Percentiles rank a stretch among this genome's conserved stretches.
phyloP scores from a whole-genome alignment of 768 basidiomycete species.

The Daedaleopsis nitida region DNA sequence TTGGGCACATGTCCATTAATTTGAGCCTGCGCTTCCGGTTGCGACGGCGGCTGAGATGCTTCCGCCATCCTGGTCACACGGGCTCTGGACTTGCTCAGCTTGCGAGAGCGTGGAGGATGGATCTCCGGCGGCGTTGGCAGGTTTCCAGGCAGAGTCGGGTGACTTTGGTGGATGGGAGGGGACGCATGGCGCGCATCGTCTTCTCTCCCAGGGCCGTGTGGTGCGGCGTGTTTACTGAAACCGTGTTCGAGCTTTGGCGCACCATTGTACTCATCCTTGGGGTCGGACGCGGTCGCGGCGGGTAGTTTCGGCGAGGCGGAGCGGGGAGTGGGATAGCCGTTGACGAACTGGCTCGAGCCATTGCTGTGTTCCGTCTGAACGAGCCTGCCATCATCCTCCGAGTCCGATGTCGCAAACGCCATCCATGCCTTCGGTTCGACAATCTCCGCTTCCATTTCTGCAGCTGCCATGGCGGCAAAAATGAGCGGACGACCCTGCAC shows the following conservation, averaged over 20 bases:
- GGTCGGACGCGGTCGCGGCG: background rate
- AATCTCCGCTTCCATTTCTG: constrained; percentile 18
- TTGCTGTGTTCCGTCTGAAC: constrained; percentile 8
- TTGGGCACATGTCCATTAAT: background rate
- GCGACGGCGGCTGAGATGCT: background rate
- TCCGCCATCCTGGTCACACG: constrained; percentile 12
- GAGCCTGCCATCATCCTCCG: background rate
- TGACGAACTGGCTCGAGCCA: constrained; percentile 18
- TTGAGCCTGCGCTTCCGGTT: background rate
- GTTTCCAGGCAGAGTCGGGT: background rate
- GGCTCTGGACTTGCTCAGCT: constrained; percentile 25
- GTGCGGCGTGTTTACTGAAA: background rate
- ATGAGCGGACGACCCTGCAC: constrained; percentile 59
- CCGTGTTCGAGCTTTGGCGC: background rate
- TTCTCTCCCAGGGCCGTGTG: background rate
- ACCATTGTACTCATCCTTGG: background rate
- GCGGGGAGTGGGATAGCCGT: constrained; percentile 25
- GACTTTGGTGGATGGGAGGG: constrained; percentile 5
- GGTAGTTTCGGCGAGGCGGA: constrained; percentile 21
- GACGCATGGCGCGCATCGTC: constrained; percentile 2
- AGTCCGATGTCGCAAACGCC: constrained; percentile 13
- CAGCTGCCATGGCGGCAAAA: constrained; percentile 53
- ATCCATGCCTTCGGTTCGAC: constrained; percentile 18
- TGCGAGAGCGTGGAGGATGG: constrained; percentile 9
- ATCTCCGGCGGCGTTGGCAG: constrained; percentile 21